These are phyloP conservation scores for Saccharomycopsis capsularis DNA, from an alignment of 805 yeast genomes.

Conservation along the genomic window DNA sequence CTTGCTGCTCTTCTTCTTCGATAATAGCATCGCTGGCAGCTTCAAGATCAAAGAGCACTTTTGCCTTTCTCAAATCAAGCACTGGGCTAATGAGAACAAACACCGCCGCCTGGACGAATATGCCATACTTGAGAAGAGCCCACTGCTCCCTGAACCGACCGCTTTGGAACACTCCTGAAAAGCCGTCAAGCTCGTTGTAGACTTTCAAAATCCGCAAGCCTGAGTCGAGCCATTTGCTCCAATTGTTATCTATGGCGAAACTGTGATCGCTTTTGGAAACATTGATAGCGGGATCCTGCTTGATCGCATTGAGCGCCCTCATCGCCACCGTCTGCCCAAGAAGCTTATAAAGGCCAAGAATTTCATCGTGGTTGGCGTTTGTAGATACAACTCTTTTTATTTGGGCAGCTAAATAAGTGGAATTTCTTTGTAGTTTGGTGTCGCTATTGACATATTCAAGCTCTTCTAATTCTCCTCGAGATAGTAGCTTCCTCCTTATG, in stretches of 20 bases:
- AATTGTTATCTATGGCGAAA: neutral
- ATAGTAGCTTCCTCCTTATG: no score
- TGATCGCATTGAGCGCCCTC: no score
- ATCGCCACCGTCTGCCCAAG: neutral
- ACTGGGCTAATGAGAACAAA: constrained; percentile 1
- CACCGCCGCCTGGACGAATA: neutral
- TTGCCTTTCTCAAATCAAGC: constrained; percentile 4
- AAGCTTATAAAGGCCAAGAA: neutral
- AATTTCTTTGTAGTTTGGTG: neutral
- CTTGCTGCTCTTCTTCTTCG: neutral
- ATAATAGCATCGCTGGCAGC: neutral
- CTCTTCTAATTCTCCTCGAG: constrained; percentile 1
- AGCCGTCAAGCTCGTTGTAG: neutral
- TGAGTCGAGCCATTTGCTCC: neutral
- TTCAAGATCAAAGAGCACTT: neutral
- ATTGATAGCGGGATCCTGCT: neutral
- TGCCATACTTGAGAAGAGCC: neutral
- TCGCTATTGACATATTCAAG: neutral
- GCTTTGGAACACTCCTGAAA: neutral
- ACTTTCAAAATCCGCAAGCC: neutral
- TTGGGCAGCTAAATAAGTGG: no score
- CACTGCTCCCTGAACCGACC: no score
- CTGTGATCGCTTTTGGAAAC: neutral
- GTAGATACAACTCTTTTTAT: neutral
- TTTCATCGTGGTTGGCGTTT: neutral